Conservation (phyloP, 2,329 filamentous ascomycete species). For the Colletotrichum sp. region DNA sequence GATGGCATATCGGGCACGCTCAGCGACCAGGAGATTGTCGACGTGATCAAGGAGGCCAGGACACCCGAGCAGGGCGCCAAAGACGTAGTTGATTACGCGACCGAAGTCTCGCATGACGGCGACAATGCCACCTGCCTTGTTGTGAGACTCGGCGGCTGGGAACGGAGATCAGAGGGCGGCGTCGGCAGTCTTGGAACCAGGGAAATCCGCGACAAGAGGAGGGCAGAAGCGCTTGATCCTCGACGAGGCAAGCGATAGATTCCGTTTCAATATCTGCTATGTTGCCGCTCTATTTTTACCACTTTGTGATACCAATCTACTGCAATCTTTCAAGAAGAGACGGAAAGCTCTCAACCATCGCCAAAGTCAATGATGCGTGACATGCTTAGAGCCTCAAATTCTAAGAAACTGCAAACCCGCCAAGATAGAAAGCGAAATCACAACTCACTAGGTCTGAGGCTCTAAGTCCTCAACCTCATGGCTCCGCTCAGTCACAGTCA, state of each 20-base stretch:
- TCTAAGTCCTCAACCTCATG: background rate
- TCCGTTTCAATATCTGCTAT: background rate
- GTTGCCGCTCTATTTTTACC: background rate
- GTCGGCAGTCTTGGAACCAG: constrained; percentile 89
- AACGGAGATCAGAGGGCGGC: constrained; percentile 80
- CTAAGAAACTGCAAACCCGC: background rate
- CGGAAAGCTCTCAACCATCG: background rate
- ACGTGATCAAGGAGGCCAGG: constrained; percentile 90
- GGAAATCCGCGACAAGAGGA: constrained; percentile 86
- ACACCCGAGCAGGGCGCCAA: constrained; percentile 87
- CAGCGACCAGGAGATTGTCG: constrained; percentile 93
- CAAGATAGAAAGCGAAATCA: background rate
- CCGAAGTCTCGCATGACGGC: constrained; percentile 74
- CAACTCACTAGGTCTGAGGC: background rate
- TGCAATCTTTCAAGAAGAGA: background rate
- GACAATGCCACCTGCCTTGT: constrained; percentile 75
- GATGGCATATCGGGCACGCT: constrained; percentile 90
- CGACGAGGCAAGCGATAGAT: constrained; percentile 65
- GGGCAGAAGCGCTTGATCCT: constrained; percentile 81
- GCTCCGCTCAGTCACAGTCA: background rate
- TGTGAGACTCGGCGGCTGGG: constrained; percentile 72
- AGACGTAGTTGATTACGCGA: constrained; percentile 84
- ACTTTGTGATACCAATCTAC: background rate
- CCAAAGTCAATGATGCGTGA: background rate
- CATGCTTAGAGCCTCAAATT: background rate